A percentile compares a stretch with the other conserved stretches of the same genome.
Conservation (phyloP, 805 yeast genomes). For the Pichia thaimueangensis region DNA sequence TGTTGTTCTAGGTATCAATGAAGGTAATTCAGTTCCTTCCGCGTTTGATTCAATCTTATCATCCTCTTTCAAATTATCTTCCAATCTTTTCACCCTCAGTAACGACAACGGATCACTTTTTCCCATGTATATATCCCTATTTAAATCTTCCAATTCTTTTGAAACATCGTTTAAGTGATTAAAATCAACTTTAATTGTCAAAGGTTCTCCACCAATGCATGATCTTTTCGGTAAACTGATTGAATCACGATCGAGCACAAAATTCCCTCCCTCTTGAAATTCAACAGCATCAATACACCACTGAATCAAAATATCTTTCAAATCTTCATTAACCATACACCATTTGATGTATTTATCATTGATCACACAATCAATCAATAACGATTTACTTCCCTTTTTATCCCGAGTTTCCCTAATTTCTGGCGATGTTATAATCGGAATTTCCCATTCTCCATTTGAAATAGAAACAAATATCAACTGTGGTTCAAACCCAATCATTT, state of each 20-base stretch:
- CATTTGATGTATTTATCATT: slow-evolving; percentile 57
- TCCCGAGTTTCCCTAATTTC: slow-evolving; percentile 49
- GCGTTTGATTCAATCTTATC: slow-evolving; percentile 1
- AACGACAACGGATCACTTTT: neutral
- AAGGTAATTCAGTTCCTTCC: neutral
- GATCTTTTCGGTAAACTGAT: slow-evolving; percentile 64
- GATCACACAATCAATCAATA: slow-evolving; percentile 76
- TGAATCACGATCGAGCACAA: slow-evolving; percentile 53
- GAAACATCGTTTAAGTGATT: slow-evolving; percentile 32
- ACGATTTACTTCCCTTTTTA: slow-evolving; percentile 59
- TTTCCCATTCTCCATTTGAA: slow-evolving; percentile 73
- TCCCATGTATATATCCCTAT: slow-evolving; percentile 19
- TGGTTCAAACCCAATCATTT: slow-evolving; percentile 40
- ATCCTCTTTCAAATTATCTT: slow-evolving; percentile 18
- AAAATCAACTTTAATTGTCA: slow-evolving; percentile 39
- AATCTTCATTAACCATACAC: slow-evolving; percentile 50
- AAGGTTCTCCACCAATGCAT: slow-evolving; percentile 67
- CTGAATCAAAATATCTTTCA: slow-evolving; percentile 63
- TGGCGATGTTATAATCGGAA: slow-evolving; percentile 68
- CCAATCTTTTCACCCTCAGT: slow-evolving; percentile 33
- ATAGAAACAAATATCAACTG: slow-evolving; percentile 54
- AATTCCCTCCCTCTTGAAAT: slow-evolving; percentile 18
- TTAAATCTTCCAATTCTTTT: slow-evolving; percentile 27
- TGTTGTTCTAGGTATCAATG: neutral
- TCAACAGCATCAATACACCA: slow-evolving; percentile 84